Base-by-base conservation (phyloP, 768 basidiomycete genomes). In the Leucocoprinus sp. region DNA sequence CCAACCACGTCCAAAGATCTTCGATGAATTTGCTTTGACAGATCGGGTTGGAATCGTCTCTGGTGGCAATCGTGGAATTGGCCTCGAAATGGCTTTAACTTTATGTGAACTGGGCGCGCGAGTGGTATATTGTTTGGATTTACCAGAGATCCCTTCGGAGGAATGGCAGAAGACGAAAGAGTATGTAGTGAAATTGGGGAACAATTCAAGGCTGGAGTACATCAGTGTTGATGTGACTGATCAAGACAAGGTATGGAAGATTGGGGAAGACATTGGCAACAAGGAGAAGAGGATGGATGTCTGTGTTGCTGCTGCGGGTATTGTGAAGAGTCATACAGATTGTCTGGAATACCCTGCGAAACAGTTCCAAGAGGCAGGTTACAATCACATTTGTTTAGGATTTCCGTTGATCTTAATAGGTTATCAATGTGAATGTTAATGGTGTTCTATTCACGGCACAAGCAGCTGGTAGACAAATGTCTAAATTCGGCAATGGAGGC, bases 251-350 rank as follows among this genome's bases (percentile, higher is more conserved):
- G 61, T 62, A 43, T 75, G 64, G 77, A 71, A 66, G 55, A 55
- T 60, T 29, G 66, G 67, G 28, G 69, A 76, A 55, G 62, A 67
- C 47, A 77, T 86, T 33, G 78, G 67, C 0, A 61, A 72, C 37
- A 70, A 67, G 56, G 81, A 84, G 49, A 74, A 75, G 0, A 64
- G 79, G 43, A 58, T 86, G 54, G 82, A 86, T 55, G 64, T 78
- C 15, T 82, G 79, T 52, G 58, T 84, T 42, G 81, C 82, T 1
- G 77, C 77, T 17, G 83, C 84, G 24, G 84, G 82, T 8, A n/a
- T n/a, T n/a, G 74, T 84, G 36, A 53, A 79, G 53, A 64, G 63
- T 2, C 52, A 69, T 38, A 68, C 52, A 19, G 71, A 72, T 19
- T 78, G 76, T 45, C 55, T 82, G 54, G 75, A 81, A 21, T 82